These are phyloP conservation scores for Bisporella sp. DNA, from an alignment of 2,329 filamentous ascomycete species.

Conservation along the genomic window DNA sequence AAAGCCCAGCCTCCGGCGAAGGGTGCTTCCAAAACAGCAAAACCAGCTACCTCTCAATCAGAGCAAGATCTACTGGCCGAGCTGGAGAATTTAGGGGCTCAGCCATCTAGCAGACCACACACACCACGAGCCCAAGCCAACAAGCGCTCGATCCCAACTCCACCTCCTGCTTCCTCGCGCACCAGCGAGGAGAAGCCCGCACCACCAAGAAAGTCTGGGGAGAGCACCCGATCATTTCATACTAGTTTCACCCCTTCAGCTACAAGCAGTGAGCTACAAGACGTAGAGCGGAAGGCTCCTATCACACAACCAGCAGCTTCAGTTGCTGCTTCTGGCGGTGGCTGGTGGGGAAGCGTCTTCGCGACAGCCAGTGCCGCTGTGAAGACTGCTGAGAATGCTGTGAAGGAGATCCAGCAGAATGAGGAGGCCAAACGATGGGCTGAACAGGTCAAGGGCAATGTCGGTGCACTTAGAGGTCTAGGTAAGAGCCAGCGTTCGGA, in stretches of 20 bases:
- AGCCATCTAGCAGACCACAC: conserved; percentile 65
- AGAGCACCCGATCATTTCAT: conserved; percentile 66
- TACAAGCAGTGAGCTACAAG: conserved; percentile 51
- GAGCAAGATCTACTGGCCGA: conserved; percentile 79
- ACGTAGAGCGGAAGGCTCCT: conserved; percentile 45
- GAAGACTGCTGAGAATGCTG: conserved; percentile 87
- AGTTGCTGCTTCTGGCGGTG: conserved; percentile 27
- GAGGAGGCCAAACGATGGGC: conserved; percentile 96
- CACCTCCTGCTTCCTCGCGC: conserved; percentile 43
- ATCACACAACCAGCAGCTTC: conserved; percentile 34
- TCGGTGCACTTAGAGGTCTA: conserved; percentile 67
- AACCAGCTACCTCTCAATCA: conserved; percentile 28
- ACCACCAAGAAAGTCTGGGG: conserved; percentile 61
- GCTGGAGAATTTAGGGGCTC: conserved; percentile 64
- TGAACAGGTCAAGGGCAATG: conserved; percentile 86
- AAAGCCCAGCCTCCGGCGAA: conserved; percentile 38
- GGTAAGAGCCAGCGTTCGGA: conserved; percentile 42
- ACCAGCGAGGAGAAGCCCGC: conserved; percentile 57
- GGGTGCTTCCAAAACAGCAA: conserved; percentile 28
- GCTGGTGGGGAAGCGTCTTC: conserved; percentile 84
- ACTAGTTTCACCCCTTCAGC: conserved; percentile 65
- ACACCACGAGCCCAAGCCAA: conserved; percentile 65
- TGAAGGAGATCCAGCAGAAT: conserved; percentile 92
- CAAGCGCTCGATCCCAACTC: conserved; percentile 42
- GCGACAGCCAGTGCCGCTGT: conserved; percentile 70